Conservation (phyloP, 345 rosid genomes). For the Melaleuca quinquenervia region DNA sequence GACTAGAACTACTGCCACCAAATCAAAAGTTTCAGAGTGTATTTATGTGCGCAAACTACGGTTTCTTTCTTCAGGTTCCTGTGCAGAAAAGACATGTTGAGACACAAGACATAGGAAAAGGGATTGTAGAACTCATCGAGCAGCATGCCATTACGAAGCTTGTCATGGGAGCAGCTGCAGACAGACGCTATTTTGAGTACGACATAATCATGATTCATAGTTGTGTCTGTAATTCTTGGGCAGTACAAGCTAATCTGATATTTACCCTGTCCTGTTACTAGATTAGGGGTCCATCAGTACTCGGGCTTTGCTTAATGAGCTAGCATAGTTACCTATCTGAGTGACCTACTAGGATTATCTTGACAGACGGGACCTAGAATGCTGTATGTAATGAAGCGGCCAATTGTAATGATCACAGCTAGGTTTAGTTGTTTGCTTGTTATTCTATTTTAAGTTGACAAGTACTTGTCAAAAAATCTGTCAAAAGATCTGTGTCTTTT, state of each 20-base stretch:
- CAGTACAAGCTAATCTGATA: background rate
- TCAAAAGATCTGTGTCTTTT: background rate
- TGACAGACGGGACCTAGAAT: background rate
- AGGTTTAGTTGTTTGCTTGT: background rate
- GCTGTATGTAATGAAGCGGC: background rate
- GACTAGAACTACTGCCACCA: background rate
- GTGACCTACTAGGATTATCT: background rate
- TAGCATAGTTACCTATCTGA: background rate
- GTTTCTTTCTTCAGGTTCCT: constrained; percentile 23
- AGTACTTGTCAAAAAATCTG: background rate
- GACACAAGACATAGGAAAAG: constrained; percentile 42
- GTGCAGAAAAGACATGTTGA: constrained; percentile 29
- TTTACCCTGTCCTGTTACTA: background rate
- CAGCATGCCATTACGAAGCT: constrained; percentile 41
- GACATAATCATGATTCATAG: background rate
- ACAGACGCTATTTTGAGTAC: constrained; percentile 38
- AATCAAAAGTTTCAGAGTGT: background rate
- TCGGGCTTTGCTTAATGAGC: background rate
- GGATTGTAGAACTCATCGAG: constrained; percentile 56
- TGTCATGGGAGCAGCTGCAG: constrained; percentile 79
- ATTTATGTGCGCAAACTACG: background rate
- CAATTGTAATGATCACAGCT: background rate
- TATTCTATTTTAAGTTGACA: background rate
- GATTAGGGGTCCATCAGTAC: background rate
- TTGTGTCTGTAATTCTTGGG: background rate